phyloP scores from a whole-genome alignment of 140 eudicot species.

The Bidens hawaiensis region DNA sequence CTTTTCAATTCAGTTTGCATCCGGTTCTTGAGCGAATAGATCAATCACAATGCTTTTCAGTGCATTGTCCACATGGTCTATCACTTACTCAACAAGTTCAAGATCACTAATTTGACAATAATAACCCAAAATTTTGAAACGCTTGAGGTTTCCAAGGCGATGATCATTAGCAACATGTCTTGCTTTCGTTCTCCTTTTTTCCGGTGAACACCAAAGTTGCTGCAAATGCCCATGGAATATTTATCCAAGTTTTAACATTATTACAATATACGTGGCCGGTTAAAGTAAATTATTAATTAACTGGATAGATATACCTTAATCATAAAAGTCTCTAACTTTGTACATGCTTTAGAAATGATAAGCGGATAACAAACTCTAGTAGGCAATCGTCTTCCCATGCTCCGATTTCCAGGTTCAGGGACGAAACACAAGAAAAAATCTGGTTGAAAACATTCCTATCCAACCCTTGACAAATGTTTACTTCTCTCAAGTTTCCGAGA shows the following conservation, averaged over 20 bases:
- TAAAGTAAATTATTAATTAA: no score
- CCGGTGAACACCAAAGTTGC: slow-evolving; percentile 33
- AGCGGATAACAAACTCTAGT: slow-evolving; percentile 25
- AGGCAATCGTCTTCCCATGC: slow-evolving; percentile 31
- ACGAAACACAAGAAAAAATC: slow-evolving; percentile 27
- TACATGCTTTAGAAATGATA: slow-evolving; percentile 29
- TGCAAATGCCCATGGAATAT: slow-evolving; percentile 3
- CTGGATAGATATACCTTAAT: neutral
- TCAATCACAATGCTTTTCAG: slow-evolving; percentile 25
- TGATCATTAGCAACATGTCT: slow-evolving; percentile 14
- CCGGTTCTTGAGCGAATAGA: slow-evolving; percentile 8
- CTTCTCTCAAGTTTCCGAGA: slow-evolving; percentile 33
- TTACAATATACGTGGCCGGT: no score
- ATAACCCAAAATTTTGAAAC: slow-evolving; percentile 33
- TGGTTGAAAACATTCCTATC: slow-evolving; percentile 23
- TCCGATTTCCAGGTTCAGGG: slow-evolving; percentile 28
- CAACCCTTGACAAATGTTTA: slow-evolving; percentile 21
- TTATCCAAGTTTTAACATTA: no score
- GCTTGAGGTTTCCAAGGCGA: slow-evolving; percentile 21
- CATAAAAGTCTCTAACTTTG: slow-evolving; percentile 28
- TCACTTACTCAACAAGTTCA: slow-evolving; percentile 28
- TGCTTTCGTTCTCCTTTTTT: slow-evolving; percentile 20
- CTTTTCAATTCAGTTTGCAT: neutral
- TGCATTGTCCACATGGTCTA: slow-evolving; percentile 18
- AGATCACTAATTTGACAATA: slow-evolving; percentile 32